Evolutionary conservation across 805 yeast species (phyloP).

Genomic region (Kazachstania martiniae): DNA sequence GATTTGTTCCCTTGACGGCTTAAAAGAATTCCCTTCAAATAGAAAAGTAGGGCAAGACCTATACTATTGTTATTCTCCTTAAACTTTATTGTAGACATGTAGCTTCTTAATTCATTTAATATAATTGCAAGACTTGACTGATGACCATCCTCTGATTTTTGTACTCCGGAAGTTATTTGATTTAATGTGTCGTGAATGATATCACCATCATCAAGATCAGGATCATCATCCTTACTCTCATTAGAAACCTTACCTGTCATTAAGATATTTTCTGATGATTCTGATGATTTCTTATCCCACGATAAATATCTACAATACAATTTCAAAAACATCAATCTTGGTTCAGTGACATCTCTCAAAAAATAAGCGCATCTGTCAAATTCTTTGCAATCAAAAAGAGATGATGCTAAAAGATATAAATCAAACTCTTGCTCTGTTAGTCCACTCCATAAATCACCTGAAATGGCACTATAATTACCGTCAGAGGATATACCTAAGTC

Average conservation of each 20-base stretch:
- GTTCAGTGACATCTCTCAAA: constrained; percentile 40
- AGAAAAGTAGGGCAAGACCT: constrained; percentile 48
- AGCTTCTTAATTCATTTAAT: constrained; percentile 32
- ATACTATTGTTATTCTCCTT: constrained; percentile 5
- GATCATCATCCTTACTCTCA: constrained; percentile 3
- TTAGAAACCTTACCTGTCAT: constrained; percentile 22
- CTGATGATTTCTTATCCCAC: constrained; percentile 68
- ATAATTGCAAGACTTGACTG: constrained; percentile 25
- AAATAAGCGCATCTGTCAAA: constrained; percentile 64
- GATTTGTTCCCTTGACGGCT: constrained; percentile 46
- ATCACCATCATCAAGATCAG: not conserved
- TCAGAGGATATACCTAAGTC: constrained; percentile 3
- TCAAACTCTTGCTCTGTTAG: constrained; percentile 31
- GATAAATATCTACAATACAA: constrained; percentile 62
- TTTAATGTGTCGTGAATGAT: not conserved
- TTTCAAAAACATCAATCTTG: constrained; percentile 45
- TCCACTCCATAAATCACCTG: constrained; percentile 15
- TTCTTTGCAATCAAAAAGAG: constrained; percentile 75
- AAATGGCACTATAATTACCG: constrained; percentile 16
- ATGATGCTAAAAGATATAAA: constrained; percentile 48
- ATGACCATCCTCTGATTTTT: constrained; percentile 13
- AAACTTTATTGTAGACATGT: constrained; percentile 1
- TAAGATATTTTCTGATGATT: constrained; percentile 59
- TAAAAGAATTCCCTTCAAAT: constrained; percentile 59
- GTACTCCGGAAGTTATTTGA: not conserved